phyloP scores from a whole-genome alignment of 2,329 filamentous ascomycete genomes.

The Fusarium odoratissimum region DNA sequence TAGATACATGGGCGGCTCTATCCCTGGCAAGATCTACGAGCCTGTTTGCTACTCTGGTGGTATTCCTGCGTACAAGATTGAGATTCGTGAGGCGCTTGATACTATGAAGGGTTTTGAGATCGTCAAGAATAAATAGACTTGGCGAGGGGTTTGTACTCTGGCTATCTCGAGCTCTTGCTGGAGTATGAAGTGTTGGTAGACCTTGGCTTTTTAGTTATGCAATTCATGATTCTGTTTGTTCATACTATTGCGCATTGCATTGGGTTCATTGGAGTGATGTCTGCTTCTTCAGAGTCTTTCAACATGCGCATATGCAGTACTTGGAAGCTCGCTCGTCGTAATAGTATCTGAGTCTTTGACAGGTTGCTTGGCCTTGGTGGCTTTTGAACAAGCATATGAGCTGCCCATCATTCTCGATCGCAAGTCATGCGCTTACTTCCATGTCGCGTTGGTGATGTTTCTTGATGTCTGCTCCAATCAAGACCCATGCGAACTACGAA shows the following conservation, averaged over 20 bases:
- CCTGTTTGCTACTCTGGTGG: slow-evolving; percentile 61
- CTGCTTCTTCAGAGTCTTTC: no score
- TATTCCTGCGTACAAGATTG: slow-evolving; percentile 49
- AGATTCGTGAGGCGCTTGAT: slow-evolving; percentile 39
- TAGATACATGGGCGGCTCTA: slow-evolving; percentile 67
- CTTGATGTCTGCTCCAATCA: neutral
- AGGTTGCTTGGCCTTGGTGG: neutral
- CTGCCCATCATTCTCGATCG: no score
- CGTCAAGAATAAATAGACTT: slow-evolving; percentile 21
- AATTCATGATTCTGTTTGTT: neutral
- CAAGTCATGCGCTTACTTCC: fast-evolving
- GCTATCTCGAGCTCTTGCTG: neutral
- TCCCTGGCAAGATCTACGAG: slow-evolving; percentile 65
- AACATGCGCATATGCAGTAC: neutral
- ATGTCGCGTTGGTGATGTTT: fast-evolving
- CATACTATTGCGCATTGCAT: fast-evolving
- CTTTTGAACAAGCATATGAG: neutral
- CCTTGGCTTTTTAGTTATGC: neutral
- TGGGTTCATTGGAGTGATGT: neutral
- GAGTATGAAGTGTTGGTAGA: neutral
- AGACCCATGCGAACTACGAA: no score
- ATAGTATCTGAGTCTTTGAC: no score
- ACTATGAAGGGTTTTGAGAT: slow-evolving; percentile 35
- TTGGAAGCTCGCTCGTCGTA: neutral
- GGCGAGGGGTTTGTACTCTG: neutral